A percentile compares a stretch with the other conserved stretches of the same genome.
Evolutionary conservation across 129 eudicot species (phyloP).

Genomic region (Arctium lappa): DNA sequence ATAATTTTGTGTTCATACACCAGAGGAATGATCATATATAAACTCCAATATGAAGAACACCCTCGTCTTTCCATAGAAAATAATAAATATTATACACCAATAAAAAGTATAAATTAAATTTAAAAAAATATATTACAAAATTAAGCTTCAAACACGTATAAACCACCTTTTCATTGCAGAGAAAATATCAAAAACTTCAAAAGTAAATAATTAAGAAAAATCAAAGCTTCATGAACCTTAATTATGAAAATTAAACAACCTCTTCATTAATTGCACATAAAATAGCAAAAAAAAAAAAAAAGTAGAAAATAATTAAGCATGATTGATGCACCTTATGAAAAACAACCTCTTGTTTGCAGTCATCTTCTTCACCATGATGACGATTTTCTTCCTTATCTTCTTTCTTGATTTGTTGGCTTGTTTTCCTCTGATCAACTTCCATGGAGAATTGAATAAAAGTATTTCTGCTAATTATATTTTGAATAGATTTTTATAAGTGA

Average conservation of each 20-base stretch:
- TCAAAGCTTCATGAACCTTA: background rate
- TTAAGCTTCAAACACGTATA: background rate
- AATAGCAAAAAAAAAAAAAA: background rate
- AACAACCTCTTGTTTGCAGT: conserved; percentile 26
- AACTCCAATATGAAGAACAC: background rate
- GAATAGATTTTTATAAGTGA: conserved; percentile 30
- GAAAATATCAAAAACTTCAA: background rate
- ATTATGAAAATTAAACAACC: background rate
- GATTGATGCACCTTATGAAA: conserved; percentile 7
- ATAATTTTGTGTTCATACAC: background rate
- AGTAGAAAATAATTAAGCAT: background rate
- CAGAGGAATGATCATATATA: background rate
- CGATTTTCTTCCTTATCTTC: conserved; percentile 31
- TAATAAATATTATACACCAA: too few relatives aligned
- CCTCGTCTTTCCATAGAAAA: background rate
- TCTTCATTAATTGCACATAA: conserved; percentile 1
- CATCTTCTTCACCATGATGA: background rate
- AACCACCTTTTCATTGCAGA: background rate
- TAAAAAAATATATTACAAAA: background rate
- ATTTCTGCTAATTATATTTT: background rate
- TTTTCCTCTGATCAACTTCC: conserved; percentile 29
- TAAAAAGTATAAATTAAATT: too few relatives aligned
- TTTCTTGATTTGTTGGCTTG: conserved; percentile 21
- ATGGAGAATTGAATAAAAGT: conserved; percentile 10
- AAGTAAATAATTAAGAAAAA: background rate